Percentiles rank a stretch among this genome's conserved stretches.
Conservation (phyloP, 345 rosid genomes). For the Eucalyptus regnans region DNA sequence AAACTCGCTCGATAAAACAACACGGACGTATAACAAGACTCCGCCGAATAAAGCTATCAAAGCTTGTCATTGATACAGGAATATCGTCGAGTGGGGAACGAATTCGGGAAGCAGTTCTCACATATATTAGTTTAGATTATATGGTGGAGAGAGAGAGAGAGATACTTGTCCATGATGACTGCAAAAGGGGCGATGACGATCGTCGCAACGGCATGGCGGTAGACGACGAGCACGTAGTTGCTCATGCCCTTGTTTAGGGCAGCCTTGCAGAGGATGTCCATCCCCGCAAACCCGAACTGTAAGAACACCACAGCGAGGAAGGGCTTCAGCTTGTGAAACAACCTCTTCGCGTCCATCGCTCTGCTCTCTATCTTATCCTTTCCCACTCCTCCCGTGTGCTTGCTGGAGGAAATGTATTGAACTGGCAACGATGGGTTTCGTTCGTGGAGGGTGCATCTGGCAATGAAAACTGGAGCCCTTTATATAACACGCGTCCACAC, state of each 20-base stretch:
- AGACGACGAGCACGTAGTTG: slow-evolving; percentile 71
- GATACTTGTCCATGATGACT: slow-evolving; percentile 43
- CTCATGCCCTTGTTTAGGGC: slow-evolving; percentile 82
- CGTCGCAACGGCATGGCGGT: slow-evolving; percentile 83
- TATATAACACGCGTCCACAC: not conserved
- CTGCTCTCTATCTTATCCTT: not conserved
- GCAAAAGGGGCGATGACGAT: slow-evolving; percentile 74
- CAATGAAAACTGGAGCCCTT: not conserved
- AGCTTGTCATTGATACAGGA: not conserved
- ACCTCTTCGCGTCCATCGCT: not conserved
- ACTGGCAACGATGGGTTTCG: not conserved
- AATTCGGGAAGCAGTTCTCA: not conserved
- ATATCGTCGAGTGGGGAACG: not conserved
- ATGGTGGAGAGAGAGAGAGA: not conserved
- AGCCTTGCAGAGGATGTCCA: slow-evolving; percentile 75
- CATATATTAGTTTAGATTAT: not conserved
- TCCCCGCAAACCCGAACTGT: slow-evolving; percentile 81
- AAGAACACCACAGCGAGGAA: slow-evolving; percentile 51
- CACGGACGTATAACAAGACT: not conserved
- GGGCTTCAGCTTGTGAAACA: slow-evolving; percentile 38
- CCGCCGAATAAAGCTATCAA: not conserved
- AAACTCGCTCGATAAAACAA: not conserved
- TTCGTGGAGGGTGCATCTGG: not conserved
- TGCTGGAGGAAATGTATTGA: not conserved
- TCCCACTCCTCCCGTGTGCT: not conserved